Percentiles rank a stretch among this genome's conserved stretches.
phyloP scores from a whole-genome alignment of 2,329 filamentous ascomycete species.

The Pleoardoris graminearum region DNA sequence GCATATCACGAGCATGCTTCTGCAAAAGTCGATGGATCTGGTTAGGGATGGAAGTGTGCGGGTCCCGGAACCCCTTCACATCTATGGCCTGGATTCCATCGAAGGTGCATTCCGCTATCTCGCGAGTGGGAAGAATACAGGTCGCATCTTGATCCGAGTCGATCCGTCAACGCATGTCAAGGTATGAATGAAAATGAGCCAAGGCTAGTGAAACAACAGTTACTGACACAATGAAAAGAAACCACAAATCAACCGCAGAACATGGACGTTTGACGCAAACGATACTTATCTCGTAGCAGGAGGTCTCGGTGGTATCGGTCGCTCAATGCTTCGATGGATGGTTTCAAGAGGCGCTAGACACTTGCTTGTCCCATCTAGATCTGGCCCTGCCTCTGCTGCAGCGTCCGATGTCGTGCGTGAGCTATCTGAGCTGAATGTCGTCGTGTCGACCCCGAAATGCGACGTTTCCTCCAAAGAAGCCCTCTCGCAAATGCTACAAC shows the following conservation, averaged over 20 bases:
- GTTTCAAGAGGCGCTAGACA: slow-evolving; percentile 2
- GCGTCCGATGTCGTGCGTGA: slow-evolving; percentile 11
- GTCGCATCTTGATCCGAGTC: slow-evolving; percentile 19
- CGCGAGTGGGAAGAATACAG: slow-evolving; percentile 21
- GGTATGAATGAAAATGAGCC: too few species aligned
- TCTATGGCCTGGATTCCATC: slow-evolving; percentile 7
- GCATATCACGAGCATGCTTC: neutral
- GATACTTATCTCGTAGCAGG: slow-evolving; percentile 13
- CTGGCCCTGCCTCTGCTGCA: neutral
- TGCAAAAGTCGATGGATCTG: neutral
- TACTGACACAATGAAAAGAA: too few species aligned
- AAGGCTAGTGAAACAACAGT: neutral
- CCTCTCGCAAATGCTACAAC: slow-evolving; percentile 10
- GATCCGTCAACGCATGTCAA: neutral
- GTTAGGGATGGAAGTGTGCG: neutral
- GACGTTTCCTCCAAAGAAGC: slow-evolving; percentile 18
- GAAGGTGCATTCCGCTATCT: slow-evolving; percentile 21
- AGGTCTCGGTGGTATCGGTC: slow-evolving; percentile 14
- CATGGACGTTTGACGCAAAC: neutral
- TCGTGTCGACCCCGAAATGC: slow-evolving; percentile 18
- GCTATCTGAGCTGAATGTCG: slow-evolving; percentile 12
- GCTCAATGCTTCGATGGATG: slow-evolving; percentile 9
- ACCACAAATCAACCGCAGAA: neutral
- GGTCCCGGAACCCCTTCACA: slow-evolving; percentile 8
- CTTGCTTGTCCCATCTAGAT: slow-evolving; percentile 13